These are phyloP conservation scores for Madurella fahalii DNA, from an alignment of 2,329 filamentous ascomycete species.

Conservation along the genomic window DNA sequence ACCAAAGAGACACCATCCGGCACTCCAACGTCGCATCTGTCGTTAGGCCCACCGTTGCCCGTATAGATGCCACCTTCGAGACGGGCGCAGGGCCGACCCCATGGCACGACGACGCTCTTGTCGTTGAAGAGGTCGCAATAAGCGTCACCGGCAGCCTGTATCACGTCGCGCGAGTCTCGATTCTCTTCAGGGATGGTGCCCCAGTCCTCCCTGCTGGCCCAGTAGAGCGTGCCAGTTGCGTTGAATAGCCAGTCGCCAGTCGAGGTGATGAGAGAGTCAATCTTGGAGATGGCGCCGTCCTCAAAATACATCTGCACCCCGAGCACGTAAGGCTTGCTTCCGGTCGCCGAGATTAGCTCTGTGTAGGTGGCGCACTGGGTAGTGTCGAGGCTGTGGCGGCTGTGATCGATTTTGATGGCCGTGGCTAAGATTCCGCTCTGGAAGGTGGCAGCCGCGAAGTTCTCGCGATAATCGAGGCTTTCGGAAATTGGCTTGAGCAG, in stretches of 20 bases:
- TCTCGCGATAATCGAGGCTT: slow-evolving; percentile 20
- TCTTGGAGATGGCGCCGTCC: slow-evolving; percentile 15
- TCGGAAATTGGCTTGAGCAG: slow-evolving; percentile 16
- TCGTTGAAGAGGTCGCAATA: slow-evolving; percentile 29
- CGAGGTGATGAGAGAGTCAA: slow-evolving; percentile 28
- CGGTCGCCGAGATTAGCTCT: slow-evolving; percentile 25
- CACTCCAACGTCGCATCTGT: slow-evolving; percentile 28
- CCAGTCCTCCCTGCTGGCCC: slow-evolving; percentile 25
- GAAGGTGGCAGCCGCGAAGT: slow-evolving; percentile 14
- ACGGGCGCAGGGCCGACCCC: slow-evolving; percentile 26
- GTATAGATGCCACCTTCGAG: slow-evolving; percentile 30
- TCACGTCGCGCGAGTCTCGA: slow-evolving; percentile 26
- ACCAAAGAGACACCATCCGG: slow-evolving; percentile 25
- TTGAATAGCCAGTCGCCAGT: slow-evolving; percentile 31
- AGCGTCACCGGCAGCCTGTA: slow-evolving; percentile 28
- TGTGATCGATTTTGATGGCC: slow-evolving; percentile 26
- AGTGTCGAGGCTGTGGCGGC: slow-evolving; percentile 28
- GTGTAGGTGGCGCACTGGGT: slow-evolving; percentile 29
- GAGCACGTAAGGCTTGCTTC: slow-evolving; percentile 35
- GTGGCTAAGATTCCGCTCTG: slow-evolving; percentile 23
- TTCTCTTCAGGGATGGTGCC: slow-evolving; percentile 23
- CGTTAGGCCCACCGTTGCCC: slow-evolving; percentile 21
- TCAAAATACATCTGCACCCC: slow-evolving; percentile 35
- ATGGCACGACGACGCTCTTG: slow-evolving; percentile 27
- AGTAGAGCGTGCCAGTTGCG: slow-evolving; percentile 27